A percentile compares a stretch with the other conserved stretches of the same genome.
These are phyloP conservation scores for Corynascus novoguineensis DNA, from an alignment of 495 filamentous ascomycete genomes.

Conservation along the genomic window DNA sequence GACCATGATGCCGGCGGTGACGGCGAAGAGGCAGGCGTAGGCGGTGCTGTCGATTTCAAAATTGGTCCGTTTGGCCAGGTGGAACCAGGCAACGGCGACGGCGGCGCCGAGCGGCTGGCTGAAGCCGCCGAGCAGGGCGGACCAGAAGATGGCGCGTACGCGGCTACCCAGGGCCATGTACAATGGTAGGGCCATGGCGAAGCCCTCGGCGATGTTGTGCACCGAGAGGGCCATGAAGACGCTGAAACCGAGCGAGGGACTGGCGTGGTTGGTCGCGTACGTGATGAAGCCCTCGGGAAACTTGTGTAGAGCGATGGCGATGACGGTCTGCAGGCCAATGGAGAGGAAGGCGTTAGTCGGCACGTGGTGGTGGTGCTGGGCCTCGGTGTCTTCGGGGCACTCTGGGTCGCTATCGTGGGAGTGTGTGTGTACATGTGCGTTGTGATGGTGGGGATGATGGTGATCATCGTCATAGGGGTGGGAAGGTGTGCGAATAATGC, in stretches of 20 bases:
- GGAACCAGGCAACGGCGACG: slow-evolving; percentile 79
- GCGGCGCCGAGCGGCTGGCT: slow-evolving; percentile 82
- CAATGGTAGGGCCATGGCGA: slow-evolving; percentile 84
- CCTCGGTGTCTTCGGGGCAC: slow-evolving; percentile 20
- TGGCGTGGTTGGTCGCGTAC: slow-evolving; percentile 95
- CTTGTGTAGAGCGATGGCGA: slow-evolving; percentile 94
- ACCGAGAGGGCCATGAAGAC: slow-evolving; percentile 95
- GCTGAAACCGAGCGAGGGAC: slow-evolving; percentile 74
- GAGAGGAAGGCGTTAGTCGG: slow-evolving; percentile 88
- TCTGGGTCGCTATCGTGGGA: slow-evolving; percentile 28
- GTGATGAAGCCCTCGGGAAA: slow-evolving; percentile 98
- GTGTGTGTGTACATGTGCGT: slow-evolving; percentile 12
- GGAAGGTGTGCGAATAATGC: slow-evolving; percentile 28
- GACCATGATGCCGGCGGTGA: slow-evolving; percentile 90
- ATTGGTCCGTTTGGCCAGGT: slow-evolving; percentile 47
- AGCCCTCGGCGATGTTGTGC: slow-evolving; percentile 96
- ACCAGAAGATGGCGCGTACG: slow-evolving; percentile 75
- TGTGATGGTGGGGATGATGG: slow-evolving; percentile 11
- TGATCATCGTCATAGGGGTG: slow-evolving; percentile 19
- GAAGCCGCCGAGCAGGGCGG: slow-evolving; percentile 74
- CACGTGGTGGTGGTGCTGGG: slow-evolving; percentile 87
- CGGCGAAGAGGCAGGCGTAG: slow-evolving; percentile 85
- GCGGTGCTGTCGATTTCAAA: slow-evolving; percentile 58
- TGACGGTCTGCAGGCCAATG: slow-evolving; percentile 85
- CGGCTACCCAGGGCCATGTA: slow-evolving; percentile 80